These are phyloP conservation scores for Huntiella abstrusa DNA, from an alignment of 2,329 filamentous ascomycete genomes.

Conservation along the genomic window DNA sequence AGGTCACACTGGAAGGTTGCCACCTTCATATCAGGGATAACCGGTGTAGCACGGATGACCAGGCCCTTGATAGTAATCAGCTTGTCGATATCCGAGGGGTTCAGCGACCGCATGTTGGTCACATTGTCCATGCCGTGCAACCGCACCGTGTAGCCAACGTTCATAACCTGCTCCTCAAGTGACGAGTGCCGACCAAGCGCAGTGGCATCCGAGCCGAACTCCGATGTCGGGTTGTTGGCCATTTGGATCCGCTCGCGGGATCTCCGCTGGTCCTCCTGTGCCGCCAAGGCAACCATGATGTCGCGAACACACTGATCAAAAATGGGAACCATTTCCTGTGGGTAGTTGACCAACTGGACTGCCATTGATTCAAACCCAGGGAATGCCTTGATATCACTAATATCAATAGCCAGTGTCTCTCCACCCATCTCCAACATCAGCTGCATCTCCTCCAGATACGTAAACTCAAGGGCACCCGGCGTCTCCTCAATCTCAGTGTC, in stretches of 20 bases:
- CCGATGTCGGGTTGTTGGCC: conserved; percentile 37
- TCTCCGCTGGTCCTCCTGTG: conserved; percentile 49
- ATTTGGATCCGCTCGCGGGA: conserved; percentile 20
- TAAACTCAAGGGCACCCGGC: conserved; percentile 56
- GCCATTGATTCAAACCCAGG: conserved; percentile 84
- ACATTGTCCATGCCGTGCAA: conserved; percentile 75
- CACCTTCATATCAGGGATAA: conserved; percentile 98
- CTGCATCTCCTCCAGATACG: conserved; percentile 71
- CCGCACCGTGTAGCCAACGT: conserved; percentile 65
- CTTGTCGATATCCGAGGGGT: conserved; percentile 94
- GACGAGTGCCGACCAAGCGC: conserved; percentile 28
- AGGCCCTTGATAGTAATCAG: conserved; percentile 87
- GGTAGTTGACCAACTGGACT: conserved; percentile 87
- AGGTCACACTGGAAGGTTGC: conserved; percentile 93
- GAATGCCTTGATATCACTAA: conserved; percentile 77
- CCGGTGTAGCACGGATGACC: conserved; percentile 85
- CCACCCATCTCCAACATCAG: conserved; percentile 80
- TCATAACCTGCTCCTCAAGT: conserved; percentile 64
- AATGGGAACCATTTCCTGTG: conserved; percentile 85
- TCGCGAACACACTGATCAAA: conserved; percentile 95
- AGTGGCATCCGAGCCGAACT: conserved; percentile 22
- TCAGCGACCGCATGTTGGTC: conserved; percentile 83
- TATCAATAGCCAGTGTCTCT: conserved; percentile 70
- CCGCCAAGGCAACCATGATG: conserved; percentile 74
- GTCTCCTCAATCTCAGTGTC: conserved; percentile 53